Evolutionary conservation across 2,329 filamentous ascomycete species (phyloP), one percentile per base, ranked within the genome.

Genomic region (Pseudonectria buxi): DNA sequence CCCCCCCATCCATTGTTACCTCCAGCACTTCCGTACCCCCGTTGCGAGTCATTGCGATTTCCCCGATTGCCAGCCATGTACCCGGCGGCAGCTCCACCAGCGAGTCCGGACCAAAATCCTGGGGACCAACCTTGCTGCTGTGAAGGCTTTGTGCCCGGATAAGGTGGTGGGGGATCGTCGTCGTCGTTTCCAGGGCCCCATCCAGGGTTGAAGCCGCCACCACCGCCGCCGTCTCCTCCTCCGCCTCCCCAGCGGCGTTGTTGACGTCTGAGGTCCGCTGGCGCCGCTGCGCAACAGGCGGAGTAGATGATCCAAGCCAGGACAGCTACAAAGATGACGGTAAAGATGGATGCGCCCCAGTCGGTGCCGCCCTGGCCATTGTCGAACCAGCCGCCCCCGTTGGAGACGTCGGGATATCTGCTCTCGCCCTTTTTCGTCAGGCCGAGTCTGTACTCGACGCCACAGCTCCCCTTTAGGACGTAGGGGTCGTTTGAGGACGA

Each of bases 401-500:
- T 61, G 34, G 60, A 64, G 27, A 76, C 53, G 26, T 73, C 57
- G 2, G 83, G 85, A 57, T 83, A 89, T 48, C 71, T 76, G 49
- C 73, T 62, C 62, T 89, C 79, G 3, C 92, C 92, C 42, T 72
- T 68, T 10, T 82, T 78, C 1, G 89, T 96, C 34, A 96, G 67
- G 1, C 83, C 60, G 6, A 96, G 63, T 11, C 82, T 72, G 61
- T 96, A 96, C 63, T 95, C 86, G 15, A 95, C 89, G 11, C 84
- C 92, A 62, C 90, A 96, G 59, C 85, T 92, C 14, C 92, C 92
- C 53, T 85, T 88, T 35, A 96, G 65, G n/a, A 96, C 75, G 59
- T 87, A 94, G 0, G 78, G 78, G 58, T 96, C 92, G 30, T 90
- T 77, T 1, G 81, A 63, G 11, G 67, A 71, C 39, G 75, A 68